Percentiles rank a stretch among this genome's conserved stretches.
Evolutionary conservation across 1,284 basidiomycete genomes (phyloP).

Genomic region (Boletellus deceptivus): DNA sequence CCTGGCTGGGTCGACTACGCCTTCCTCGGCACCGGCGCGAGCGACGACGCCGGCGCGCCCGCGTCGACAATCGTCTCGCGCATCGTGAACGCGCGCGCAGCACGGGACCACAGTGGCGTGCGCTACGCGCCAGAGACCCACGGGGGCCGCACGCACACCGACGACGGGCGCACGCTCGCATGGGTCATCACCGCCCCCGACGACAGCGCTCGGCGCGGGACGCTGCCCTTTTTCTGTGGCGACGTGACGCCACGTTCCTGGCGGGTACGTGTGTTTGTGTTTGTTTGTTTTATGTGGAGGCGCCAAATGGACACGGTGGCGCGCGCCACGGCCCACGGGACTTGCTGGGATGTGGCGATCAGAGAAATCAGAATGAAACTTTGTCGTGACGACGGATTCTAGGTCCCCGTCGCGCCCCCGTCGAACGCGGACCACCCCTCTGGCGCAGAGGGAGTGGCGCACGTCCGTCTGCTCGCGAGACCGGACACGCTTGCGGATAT

Average conservation of each 20-base stretch:
- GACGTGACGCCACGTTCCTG: constrained; percentile 59
- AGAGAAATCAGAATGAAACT: too few relatives aligned
- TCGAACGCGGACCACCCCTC: constrained; percentile 49
- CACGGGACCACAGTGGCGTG: constrained; percentile 34
- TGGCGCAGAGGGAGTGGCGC: constrained; percentile 44
- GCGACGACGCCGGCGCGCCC: constrained; percentile 35
- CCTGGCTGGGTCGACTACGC: constrained; percentile 68
- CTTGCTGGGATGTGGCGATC: not conserved
- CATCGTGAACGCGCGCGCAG: constrained; percentile 52
- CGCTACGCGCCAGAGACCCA: constrained; percentile 42
- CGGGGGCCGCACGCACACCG: constrained; percentile 49
- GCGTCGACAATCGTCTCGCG: constrained; percentile 31
- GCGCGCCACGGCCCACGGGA: too few relatives aligned
- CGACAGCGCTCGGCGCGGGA: constrained; percentile 30
- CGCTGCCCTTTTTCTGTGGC: constrained; percentile 69
- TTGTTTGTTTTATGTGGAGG: too few relatives aligned
- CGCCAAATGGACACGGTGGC: too few relatives aligned
- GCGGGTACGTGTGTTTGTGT: constrained; percentile 44
- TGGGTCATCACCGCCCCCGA: constrained; percentile 55
- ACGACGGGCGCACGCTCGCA: constrained; percentile 51
- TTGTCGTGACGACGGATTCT: too few relatives aligned
- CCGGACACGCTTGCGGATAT: constrained; percentile 28
- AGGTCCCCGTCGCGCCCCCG: constrained; percentile 50
- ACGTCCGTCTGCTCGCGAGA: constrained; percentile 42
- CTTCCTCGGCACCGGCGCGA: constrained; percentile 36